A percentile compares a stretch with the other conserved stretches of the same genome.
Evolutionary conservation across 106 monocot species (phyloP).

Genomic region (Phalaenopsis equestris): DNA sequence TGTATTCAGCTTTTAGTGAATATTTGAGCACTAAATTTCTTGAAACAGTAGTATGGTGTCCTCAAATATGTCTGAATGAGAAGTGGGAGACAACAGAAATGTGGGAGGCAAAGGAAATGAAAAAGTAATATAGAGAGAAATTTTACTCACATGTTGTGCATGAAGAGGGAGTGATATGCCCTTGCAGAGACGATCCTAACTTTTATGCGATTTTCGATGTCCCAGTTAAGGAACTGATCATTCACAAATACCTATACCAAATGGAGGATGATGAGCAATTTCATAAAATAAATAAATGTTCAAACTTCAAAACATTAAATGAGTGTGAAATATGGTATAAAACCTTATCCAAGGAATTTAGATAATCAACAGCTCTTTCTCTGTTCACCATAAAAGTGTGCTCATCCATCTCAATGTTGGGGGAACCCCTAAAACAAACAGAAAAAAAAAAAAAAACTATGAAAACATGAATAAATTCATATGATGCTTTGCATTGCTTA

Average conservation of each 20-base stretch:
- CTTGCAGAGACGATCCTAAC: conserved; percentile 95
- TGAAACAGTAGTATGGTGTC: background rate
- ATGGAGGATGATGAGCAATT: background rate
- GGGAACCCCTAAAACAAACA: conserved; percentile 61
- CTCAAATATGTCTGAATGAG: background rate
- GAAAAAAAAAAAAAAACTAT: conserved; percentile 1
- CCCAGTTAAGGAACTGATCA: conserved; percentile 99
- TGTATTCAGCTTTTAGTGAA: background rate
- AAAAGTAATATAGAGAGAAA: background rate
- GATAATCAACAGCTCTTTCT: conserved; percentile 95
- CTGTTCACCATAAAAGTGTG: conserved; percentile 93
- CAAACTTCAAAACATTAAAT: background rate
- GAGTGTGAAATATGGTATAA: background rate
- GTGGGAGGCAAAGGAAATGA: background rate
- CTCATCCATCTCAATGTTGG: conserved; percentile 99
- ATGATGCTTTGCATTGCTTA: no score
- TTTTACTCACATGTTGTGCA: conserved; percentile 91
- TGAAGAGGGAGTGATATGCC: conserved; percentile 98
- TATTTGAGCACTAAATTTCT: background rate
- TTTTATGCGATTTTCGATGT: conserved; percentile 80
- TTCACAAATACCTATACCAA: conserved; percentile 79
- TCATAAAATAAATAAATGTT: background rate
- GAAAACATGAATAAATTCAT: background rate
- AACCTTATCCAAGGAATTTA: conserved; percentile 98
- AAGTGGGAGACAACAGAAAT: background rate